These are phyloP conservation scores for Paracamarosporium sp. DNA, from an alignment of 2,329 filamentous ascomycete species.

Conservation along the genomic window DNA sequence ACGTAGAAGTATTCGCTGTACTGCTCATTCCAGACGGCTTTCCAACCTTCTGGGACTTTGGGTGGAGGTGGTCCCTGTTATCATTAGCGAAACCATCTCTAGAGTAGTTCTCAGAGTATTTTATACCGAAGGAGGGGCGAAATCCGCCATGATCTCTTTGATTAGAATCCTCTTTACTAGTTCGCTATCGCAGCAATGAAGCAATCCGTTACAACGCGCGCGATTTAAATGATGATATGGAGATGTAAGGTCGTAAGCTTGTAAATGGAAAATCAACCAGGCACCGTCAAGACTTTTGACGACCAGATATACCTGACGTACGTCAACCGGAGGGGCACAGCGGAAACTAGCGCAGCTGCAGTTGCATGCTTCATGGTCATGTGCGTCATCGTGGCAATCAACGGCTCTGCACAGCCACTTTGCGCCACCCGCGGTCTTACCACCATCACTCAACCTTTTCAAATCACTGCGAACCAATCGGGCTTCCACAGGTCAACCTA, in stretches of 20 bases:
- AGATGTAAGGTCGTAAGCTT: not conserved
- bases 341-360: not conserved
- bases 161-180: not conserved
- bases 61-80: constrained; percentile 62
- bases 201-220: not conserved
- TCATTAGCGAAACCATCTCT: not conserved
- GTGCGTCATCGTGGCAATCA: not conserved
- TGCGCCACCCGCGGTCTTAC: not conserved
- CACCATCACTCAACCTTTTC: too few relatives aligned
- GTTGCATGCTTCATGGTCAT: not conserved
- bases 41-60: constrained; percentile 78
- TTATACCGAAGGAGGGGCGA: constrained; percentile 43
- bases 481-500: not conserved
- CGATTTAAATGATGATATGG: not conserved
- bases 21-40: constrained; percentile 81
- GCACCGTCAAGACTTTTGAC: not conserved
- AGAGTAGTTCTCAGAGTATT: not conserved
- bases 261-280: not conserved
- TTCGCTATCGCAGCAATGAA: not conserved
- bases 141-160: constrained; percentile 38
- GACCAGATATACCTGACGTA: not conserved
- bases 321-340: not conserved
- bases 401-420: not conserved
- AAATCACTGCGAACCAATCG: not conserved
- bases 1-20: constrained; percentile 96